These are phyloP conservation scores for Epicoccum nigrum DNA, from an alignment of 2,329 filamentous ascomycete species.

Conservation along the genomic window DNA sequence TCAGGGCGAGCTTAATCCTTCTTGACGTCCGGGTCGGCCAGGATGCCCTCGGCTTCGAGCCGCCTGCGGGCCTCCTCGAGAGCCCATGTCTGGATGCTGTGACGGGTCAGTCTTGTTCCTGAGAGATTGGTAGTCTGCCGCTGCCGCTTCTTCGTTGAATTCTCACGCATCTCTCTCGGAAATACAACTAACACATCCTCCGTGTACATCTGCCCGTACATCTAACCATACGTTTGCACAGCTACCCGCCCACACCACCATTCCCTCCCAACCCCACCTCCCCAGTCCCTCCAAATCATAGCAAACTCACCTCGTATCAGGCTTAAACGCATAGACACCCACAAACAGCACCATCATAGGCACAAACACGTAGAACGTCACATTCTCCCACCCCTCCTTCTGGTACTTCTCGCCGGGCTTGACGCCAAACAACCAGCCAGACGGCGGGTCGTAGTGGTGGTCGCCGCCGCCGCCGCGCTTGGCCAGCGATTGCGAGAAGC, in stretches of 20 bases:
- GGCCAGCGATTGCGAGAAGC: conserved; percentile 31
- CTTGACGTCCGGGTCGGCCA: conserved; percentile 76
- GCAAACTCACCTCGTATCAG: conserved; percentile 89
- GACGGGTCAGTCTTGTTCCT: conserved; percentile 21
- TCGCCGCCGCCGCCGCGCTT: conserved; percentile 58
- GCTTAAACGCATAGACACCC: conserved; percentile 82
- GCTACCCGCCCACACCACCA: not conserved
- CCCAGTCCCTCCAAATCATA: conserved; percentile 1
- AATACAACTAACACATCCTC: not conserved
- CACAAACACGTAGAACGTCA: conserved; percentile 85
- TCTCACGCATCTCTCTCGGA: not conserved
- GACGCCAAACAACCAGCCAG: conserved; percentile 90
- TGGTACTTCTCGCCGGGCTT: conserved; percentile 95
- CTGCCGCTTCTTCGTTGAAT: not conserved
- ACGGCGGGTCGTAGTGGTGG: conserved; percentile 85
- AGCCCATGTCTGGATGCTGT: conserved; percentile 98
- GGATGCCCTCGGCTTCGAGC: conserved; percentile 93
- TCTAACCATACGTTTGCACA: no score
- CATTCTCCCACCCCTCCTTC: conserved; percentile 94
- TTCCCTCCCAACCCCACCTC: not conserved
- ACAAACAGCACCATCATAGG: conserved; percentile 50
- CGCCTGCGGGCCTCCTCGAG: conserved; percentile 94
- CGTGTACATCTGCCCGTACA: not conserved
- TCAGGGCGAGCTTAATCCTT: conserved; percentile 30
- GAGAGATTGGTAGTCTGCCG: not conserved